A percentile compares a stretch with the other conserved stretches of the same genome.
Conservation (phyloP, 106 monocot genomes). For the Apostasia ramifera region DNA sequence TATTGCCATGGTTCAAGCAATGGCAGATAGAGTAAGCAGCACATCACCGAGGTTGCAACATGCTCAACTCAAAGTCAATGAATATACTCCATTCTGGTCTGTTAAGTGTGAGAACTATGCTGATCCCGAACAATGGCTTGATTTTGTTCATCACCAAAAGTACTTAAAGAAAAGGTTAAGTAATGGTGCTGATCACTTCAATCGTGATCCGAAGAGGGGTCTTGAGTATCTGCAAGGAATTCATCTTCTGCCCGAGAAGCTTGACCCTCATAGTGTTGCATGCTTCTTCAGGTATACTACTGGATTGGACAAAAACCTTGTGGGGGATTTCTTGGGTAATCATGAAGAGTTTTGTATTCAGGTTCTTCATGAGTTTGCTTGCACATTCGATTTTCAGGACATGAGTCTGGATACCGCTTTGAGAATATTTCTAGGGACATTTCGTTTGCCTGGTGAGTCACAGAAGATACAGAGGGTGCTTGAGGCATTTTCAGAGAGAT, state of each 20-base stretch:
- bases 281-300: conserved; percentile 62
- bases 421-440: conserved; percentile 69
- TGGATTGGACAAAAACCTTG: conserved; percentile 68
- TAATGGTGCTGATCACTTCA: conserved; percentile 68
- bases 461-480: conserved; percentile 80
- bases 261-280: conserved; percentile 65
- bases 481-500: conserved; percentile 76
- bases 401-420: conserved; percentile 72
- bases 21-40: conserved; percentile 49
- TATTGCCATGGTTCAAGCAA: conserved; percentile 60
- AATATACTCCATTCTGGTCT: conserved; percentile 60
- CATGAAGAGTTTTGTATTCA: conserved; percentile 73
- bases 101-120: conserved; percentile 50
- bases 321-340: conserved; percentile 71
- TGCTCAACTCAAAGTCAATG: conserved; percentile 29
- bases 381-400: conserved; percentile 65
- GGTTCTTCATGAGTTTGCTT: conserved; percentile 70
- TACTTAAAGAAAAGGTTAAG: conserved; percentile 56
- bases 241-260: conserved; percentile 72
- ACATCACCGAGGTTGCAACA: conserved; percentile 27
- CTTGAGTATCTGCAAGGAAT: conserved; percentile 67
- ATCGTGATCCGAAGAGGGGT: conserved; percentile 65
- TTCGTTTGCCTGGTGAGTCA: conserved; percentile 72
- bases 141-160: conserved; percentile 49
- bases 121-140: conserved; percentile 65